Evolutionary conservation across 2,329 filamentous ascomycete species (phyloP).

Genomic region (Podosphaera xanthii): DNA sequence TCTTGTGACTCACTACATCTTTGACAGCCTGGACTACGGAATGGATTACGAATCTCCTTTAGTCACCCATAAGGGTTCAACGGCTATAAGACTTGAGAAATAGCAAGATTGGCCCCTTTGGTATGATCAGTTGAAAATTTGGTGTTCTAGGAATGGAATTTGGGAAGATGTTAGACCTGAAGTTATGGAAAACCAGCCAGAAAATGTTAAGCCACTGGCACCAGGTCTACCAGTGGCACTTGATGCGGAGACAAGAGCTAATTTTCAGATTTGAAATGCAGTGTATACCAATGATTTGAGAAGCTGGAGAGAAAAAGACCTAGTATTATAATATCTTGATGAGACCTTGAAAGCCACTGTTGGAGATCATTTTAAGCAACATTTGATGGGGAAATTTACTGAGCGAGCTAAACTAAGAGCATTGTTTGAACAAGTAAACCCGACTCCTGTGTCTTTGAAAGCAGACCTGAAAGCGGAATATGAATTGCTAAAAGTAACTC

Average conservation of each 20-base stretch:
- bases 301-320: no score
- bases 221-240: not conserved
- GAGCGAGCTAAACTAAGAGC: not conserved
- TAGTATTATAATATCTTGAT: not conserved
- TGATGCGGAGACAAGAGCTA: not conserved
- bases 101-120: no score
- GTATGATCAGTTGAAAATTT: no score
- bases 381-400: no score
- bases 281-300: not conserved
- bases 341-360: not conserved
- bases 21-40: not conserved
- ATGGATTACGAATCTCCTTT: not conserved
- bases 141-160: no score
- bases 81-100: no score
- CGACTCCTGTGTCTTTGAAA: not conserved
- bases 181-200: not conserved
- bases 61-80: not conserved
- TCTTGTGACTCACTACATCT: not conserved
- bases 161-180: not conserved
- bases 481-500: not conserved
- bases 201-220: not conserved
- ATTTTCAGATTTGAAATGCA: not conserved
- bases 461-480: not conserved
- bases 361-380: not conserved
- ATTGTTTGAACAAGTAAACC: not conserved